A percentile compares a stretch with the other conserved stretches of the same genome.
phyloP scores from a whole-genome alignment of 768 basidiomycete species.

The Solioccasus polychromus region DNA sequence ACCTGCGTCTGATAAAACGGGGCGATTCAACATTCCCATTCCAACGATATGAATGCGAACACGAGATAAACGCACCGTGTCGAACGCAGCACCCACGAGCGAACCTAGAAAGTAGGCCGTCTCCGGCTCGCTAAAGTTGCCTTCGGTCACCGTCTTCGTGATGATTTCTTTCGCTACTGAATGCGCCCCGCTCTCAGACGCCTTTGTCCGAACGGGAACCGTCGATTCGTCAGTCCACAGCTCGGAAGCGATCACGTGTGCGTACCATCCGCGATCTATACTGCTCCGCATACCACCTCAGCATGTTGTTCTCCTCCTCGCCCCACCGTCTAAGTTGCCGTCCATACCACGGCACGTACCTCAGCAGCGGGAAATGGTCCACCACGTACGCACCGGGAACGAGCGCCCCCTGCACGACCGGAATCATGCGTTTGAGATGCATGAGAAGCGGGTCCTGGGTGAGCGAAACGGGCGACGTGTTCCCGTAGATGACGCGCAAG shows the following conservation, averaged over 20 bases:
- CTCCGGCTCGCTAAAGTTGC: constrained; percentile 50
- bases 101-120: constrained; percentile 57
- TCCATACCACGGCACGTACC: constrained; percentile 59
- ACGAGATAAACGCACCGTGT: constrained; percentile 36
- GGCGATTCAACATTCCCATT: no score
- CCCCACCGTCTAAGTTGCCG: constrained; percentile 54
- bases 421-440: constrained; percentile 29
- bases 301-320: constrained; percentile 47
- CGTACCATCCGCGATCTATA: constrained; percentile 45
- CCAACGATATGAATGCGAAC: neutral
- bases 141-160: constrained; percentile 42
- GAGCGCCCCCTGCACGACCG: constrained; percentile 31
- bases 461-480: constrained; percentile 17
- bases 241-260: no score
- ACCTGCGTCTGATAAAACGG: constrained; percentile 25
- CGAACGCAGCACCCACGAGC: constrained; percentile 62
- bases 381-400: constrained; percentile 33
- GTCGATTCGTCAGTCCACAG: neutral
- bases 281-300: constrained; percentile 44
- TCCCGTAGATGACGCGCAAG: constrained; percentile 29
- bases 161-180: constrained; percentile 55
- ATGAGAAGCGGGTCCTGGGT: constrained; percentile 20
- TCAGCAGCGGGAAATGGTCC: constrained; percentile 35
- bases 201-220: neutral
- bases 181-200: constrained; percentile 5